Base-by-base conservation (phyloP, 805 yeast genomes). In the Metschnikowia lochheadii region DNA sequence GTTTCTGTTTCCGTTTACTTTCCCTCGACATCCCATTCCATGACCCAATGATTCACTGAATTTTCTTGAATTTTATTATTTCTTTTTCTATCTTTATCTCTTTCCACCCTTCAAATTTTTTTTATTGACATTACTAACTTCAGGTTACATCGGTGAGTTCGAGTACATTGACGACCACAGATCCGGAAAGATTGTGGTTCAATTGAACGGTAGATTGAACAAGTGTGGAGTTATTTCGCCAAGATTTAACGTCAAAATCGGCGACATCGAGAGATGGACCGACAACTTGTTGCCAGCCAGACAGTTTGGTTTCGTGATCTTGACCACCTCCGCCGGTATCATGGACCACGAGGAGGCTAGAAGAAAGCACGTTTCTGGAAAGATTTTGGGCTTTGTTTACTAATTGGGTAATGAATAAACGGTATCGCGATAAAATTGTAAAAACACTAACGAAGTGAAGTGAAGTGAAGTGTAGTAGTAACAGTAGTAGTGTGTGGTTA, bases 291-390 rank as follows among this genome's bases (percentile, higher is more conserved):
- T 91, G 73, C 98, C 98, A 77, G 96, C 98, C 64, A 89, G 98
- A 87, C 98, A 91, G 81, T 92, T 91, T 72, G 98, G 98, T 81
- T 90, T 78, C 86, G 91, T 91, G 72, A 88, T 91, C 78, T 84
- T 91, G 76, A 92, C 98, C 80, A 91, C 98, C 68, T 92, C 97
- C 69, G 97, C 97, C 68, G 98, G 98, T 82, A 91, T 91, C 70
- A 90, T 91, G 96, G 97, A 92, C 85, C 98, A 91, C 83, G 97
- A 92, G 84, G 97, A 91, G 83, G 98, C 98, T 72, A 89, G 96
- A 86, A 87, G 97, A 85, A 92, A 91, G 88, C 97, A 91, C 82
- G 97, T 91, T 67, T 89, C 97, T 66, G 98, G 98, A 79, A 91
- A 91, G 85, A 87, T 91, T 79, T 87, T 91, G 73, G 98, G 97